These are phyloP conservation scores for Dothideomycetes sp. DNA, from an alignment of 2,329 filamentous ascomycete species.

Conservation along the genomic window DNA sequence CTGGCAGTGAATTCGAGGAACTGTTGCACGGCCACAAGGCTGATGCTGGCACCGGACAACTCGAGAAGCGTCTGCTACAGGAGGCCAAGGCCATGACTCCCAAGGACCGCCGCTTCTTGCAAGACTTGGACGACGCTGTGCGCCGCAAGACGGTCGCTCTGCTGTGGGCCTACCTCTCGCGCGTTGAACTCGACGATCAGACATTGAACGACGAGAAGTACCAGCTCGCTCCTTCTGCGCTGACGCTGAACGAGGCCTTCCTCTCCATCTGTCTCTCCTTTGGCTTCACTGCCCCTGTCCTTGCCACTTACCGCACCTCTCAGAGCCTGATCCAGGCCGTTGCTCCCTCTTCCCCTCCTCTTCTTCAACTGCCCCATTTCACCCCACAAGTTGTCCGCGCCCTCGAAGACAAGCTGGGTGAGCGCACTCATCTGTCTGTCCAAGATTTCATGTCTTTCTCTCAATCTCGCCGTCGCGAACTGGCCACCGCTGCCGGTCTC, in stretches of 20 bases:
- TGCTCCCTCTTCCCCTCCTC: constrained; percentile 70
- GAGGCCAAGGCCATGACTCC: constrained; percentile 53
- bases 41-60: constrained; percentile 69
- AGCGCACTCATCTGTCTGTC: constrained; percentile 57
- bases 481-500: constrained; percentile 61
- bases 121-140: constrained; percentile 68
- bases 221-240: constrained; percentile 77
- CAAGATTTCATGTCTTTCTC: constrained; percentile 84
- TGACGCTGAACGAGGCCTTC: constrained; percentile 77
- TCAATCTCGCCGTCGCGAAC: constrained; percentile 63
- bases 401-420: constrained; percentile 56
- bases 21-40: constrained; percentile 68
- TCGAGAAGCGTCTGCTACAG: constrained; percentile 72
- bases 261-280: constrained; percentile 80
- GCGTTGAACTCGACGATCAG: constrained; percentile 72
- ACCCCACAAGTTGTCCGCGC: constrained; percentile 53
- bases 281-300: constrained; percentile 70
- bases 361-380: constrained; percentile 86
- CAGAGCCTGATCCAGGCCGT: constrained; percentile 88
- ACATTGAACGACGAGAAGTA: constrained; percentile 77
- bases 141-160: constrained; percentile 81
- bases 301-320: constrained; percentile 70
- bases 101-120: constrained; percentile 68
- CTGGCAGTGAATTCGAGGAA: constrained; percentile 74
- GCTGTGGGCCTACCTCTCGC: constrained; percentile 89